Percentiles rank a stretch among this genome's conserved stretches.
phyloP scores from a whole-genome alignment of 179 eudicot species.

The Actinidia chinensis region DNA sequence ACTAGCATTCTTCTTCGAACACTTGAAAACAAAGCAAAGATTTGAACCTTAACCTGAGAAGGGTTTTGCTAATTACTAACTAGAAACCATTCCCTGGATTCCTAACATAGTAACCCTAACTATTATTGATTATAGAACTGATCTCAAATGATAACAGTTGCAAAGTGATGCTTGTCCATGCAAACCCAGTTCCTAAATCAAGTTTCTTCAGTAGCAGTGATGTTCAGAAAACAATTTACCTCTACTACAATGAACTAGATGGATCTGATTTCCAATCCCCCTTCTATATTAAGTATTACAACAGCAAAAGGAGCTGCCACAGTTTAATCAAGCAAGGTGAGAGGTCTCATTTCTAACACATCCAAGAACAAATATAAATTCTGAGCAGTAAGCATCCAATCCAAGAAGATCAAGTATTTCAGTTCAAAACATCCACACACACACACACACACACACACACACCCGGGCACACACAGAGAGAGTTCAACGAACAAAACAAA shows the following conservation, averaged over 20 bases:
- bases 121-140: neutral
- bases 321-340: neutral
- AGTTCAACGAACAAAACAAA: neutral
- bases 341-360: neutral
- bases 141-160: too few species aligned
- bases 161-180: neutral
- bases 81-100: neutral
- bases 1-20: neutral
- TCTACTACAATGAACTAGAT: neutral
- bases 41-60: neutral
- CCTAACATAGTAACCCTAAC: neutral
- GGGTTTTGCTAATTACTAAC: too few species aligned
- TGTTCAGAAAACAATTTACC: neutral
- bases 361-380: neutral
- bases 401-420: slow-evolving; percentile 1
- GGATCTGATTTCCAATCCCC: neutral
- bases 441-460: too few species aligned
- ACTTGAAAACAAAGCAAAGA: neutral
- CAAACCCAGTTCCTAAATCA: neutral
- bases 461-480: neutral
- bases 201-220: neutral
- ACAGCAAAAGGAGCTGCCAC: neutral
- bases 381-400: neutral
- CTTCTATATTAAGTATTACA: too few species aligned
- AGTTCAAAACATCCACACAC: neutral